Evolutionary conservation across 192 early-diverging fungal species (phyloP), one percentile per base, ranked within the genome.

Genomic region (Helicostylum pulchrum): DNA sequence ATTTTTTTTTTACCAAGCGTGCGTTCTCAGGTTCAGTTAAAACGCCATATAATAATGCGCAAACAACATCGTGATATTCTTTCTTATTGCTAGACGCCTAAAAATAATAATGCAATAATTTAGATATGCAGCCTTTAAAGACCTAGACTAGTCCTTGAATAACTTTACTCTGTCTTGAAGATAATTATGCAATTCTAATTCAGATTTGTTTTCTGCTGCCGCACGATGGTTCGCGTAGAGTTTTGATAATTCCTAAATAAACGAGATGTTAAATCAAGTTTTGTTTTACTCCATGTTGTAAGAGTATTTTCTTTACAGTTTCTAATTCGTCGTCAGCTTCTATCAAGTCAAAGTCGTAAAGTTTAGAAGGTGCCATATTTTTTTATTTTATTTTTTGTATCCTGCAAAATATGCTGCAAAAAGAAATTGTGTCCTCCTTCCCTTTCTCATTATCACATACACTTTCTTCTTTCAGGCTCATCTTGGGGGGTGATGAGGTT

Each of bases 11-110:
- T 79, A 77, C 76, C 56, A 47, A 65, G 8, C 61, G 57, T 42
- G 66, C 61, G 8, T 75, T 64, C n/a, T 42, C 61, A 23, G 77
- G 65, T 26, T 80, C 74, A 2, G 80, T 85, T 5, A 87, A 61
- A 1, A 85, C 74, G 1, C 78, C 84, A 49, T 86, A 90, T 0
- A 90, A 51, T 4, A 90, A 70, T 2, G 82, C 88, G 44, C 78
- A 77, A 45, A 86, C 79, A 20, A 59, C 42, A 8, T 52, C 61
- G 14, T 30, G 58, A 20, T 66, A 66, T 36, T 50, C 74, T 53
- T 48, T 57, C 52, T 64, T 65, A 49, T 47, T 58, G 8, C 43
- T 50, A 14, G 59, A 61, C 46, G 62, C 67, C 56, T 75, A 42
- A 45, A 42, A 42, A 21, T 43, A 46, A 56, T 50, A 23, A 10